Percentiles rank a stretch among this genome's conserved stretches.
phyloP scores from a whole-genome alignment of 139 green algal genomes.

The Edaphochlamys debaryana region DNA sequence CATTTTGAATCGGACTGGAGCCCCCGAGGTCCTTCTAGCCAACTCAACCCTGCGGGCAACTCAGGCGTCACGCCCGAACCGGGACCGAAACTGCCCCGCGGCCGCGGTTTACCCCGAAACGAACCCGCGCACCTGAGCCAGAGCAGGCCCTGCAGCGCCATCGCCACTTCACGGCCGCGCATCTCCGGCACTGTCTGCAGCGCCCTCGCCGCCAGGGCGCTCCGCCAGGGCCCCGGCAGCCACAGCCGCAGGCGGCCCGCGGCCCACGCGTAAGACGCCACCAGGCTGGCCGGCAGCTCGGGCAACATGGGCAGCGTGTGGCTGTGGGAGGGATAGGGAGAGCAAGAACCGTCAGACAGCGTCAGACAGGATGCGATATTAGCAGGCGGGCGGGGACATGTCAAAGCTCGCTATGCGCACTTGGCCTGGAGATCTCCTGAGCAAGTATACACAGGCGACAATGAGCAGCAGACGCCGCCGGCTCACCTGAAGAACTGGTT shows the following conservation, averaged over 20 bases:
- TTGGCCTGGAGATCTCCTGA: not conserved
- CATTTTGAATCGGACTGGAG: too few relatives aligned
- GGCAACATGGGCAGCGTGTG: not conserved
- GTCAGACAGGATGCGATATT: too few relatives aligned
- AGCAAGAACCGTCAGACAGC: too few relatives aligned
- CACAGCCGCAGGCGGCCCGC: constrained; percentile 22
- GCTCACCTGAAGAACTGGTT: constrained; percentile 21
- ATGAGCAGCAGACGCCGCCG: not conserved
- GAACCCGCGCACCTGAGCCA: constrained; percentile 14
- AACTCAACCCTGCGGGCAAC: not conserved
- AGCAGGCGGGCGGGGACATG: too few relatives aligned
- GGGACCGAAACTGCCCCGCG: too few relatives aligned
- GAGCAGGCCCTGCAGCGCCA: constrained; percentile 3
- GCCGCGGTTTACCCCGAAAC: not conserved
- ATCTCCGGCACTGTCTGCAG: not conserved
- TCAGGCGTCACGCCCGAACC: too few relatives aligned
- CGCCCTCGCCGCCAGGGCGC: not conserved
- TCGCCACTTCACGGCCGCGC: constrained; percentile 6
- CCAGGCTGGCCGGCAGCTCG: not conserved
- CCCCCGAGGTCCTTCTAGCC: too few relatives aligned
- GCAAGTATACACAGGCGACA: not conserved
- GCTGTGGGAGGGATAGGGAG: too few relatives aligned
- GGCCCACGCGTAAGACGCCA: constrained; percentile 30
- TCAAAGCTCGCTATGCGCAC: too few relatives aligned
- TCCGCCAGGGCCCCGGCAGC: not conserved